Conservation (phyloP, 345 rosid genomes). For the Ceriops tagal region DNA sequence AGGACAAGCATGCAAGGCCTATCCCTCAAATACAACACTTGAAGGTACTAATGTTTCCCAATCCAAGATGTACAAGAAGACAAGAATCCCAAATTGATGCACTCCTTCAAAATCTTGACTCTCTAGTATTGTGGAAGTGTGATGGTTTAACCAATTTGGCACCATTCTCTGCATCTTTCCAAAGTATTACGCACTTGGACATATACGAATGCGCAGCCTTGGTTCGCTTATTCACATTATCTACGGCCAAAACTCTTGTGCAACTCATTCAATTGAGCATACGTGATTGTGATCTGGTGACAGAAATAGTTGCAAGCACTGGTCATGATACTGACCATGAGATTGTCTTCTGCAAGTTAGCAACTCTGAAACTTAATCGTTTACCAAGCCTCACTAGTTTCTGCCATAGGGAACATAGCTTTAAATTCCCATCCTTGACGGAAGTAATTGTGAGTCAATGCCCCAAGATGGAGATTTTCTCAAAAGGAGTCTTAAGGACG, state of each 20-base stretch:
- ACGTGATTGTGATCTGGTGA: constrained; percentile 9
- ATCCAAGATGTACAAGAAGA: not conserved
- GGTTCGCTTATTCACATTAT: not conserved
- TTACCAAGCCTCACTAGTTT: too few species aligned
- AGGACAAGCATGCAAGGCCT: too few species aligned
- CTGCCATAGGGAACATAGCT: too few species aligned
- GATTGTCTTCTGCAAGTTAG: constrained; percentile 3
- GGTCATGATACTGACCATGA: not conserved
- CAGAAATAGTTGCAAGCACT: not conserved
- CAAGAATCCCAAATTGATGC: not conserved
- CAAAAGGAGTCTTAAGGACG: too few species aligned
- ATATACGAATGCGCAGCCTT: constrained; percentile 4
- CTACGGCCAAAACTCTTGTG: constrained; percentile 3
- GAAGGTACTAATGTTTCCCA: not conserved
- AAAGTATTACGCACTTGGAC: not conserved
- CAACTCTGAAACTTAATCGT: not conserved
- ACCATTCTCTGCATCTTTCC: not conserved
- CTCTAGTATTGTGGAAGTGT: not conserved
- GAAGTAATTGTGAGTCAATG: too few species aligned
- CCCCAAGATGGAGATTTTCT: too few species aligned
- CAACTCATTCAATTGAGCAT: constrained; percentile 1
- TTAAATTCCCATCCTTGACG: too few species aligned
- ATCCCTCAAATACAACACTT: not conserved
- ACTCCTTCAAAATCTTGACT: not conserved
- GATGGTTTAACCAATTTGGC: constrained; percentile 4